Base-by-base conservation (phyloP, 441 rosid species). In the Aleurites moluccanus region DNA sequence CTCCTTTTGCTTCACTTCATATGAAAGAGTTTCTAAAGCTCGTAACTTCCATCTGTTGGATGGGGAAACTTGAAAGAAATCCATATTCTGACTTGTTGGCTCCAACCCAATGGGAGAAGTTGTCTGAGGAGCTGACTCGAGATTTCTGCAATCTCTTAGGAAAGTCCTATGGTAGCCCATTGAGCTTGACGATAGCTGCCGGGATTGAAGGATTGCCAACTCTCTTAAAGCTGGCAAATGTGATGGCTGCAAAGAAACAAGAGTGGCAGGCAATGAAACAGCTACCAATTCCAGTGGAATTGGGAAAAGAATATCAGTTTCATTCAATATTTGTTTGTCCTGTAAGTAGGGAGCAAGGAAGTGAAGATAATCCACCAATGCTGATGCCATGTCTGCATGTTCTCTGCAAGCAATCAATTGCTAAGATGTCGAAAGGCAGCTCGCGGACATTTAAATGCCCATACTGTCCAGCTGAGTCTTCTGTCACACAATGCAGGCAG, bases 291-390 rank as follows among this genome's bases (percentile, higher is more conserved):
- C 90, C 88, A 2, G 70, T 88, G 72, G 90, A 89, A 50, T 42
- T 88, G 61, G 84, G 85, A 25, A 86, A 68, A 77, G 90, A 85
- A 53, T 85, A 80, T 74, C 93, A 87, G 82, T 86, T 87, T 71
- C 90, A 89, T 76, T 86, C 93, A 0, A 73, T 86, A 69, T 89
- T 89, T 73, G 90, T 88, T n/a, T 89, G 93, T 63, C 93, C 93
- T 0, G 89, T 89, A 61, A 86, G 86, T 50, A 79, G 88, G 64
- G 93, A 89, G 63, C 88, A 85, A 78, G 80, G 81, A 25, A 83
- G 83, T 42, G 87, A 87, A 53, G 93, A 86, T 55, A 89, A 89
- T 56, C 93, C 93, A 11, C 91, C 93, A 3, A 86, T 88, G 91
- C 64, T 85, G 76, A 63, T 88, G 87, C 88, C 88, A 10, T 89